Conservation (phyloP, 768 basidiomycete species). For the Boletellus emodensis region DNA sequence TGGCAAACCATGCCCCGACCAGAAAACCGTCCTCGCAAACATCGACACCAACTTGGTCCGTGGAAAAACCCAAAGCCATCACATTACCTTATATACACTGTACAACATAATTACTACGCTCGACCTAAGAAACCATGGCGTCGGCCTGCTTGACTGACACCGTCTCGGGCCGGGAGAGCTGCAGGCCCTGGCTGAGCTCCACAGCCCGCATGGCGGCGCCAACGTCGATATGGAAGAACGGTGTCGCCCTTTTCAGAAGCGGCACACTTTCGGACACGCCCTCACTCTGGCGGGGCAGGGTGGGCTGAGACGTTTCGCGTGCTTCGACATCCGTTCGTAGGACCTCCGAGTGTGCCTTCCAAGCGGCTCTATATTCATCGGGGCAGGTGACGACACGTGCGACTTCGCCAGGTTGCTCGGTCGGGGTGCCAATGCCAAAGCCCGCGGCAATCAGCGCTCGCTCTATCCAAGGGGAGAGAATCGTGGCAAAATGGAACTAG, state of each 20-base stretch:
- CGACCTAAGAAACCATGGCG: not conserved
- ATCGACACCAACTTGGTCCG: not conserved
- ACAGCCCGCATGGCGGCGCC: constrained; percentile 66
- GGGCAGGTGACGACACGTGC: constrained; percentile 72
- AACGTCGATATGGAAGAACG: constrained; percentile 92
- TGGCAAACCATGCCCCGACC: constrained; percentile 1
- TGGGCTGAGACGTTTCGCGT: constrained; percentile 21
- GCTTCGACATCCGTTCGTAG: constrained; percentile 31
- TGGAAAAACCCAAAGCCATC: no score
- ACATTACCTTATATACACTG: no score
- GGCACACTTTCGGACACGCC: constrained; percentile 18
- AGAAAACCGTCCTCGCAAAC: constrained; percentile 7
- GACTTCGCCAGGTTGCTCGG: constrained; percentile 53
- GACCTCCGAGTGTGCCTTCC: constrained; percentile 3
- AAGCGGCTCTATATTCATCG: constrained; percentile 36
- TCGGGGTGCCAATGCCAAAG: constrained; percentile 69
- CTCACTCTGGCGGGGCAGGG: not conserved
- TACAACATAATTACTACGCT: no score
- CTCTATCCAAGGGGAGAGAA: constrained; percentile 91
- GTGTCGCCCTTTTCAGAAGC: constrained; percentile 54
- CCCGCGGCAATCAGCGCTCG: constrained; percentile 86
- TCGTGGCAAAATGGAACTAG: constrained; percentile 91
- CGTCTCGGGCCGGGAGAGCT: constrained; percentile 5
- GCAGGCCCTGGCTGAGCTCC: constrained; percentile 37
- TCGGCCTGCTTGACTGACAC: constrained; percentile 9